Conservation (phyloP, 371 early-diverging fungal genomes). For the Zychaea mexicana region DNA sequence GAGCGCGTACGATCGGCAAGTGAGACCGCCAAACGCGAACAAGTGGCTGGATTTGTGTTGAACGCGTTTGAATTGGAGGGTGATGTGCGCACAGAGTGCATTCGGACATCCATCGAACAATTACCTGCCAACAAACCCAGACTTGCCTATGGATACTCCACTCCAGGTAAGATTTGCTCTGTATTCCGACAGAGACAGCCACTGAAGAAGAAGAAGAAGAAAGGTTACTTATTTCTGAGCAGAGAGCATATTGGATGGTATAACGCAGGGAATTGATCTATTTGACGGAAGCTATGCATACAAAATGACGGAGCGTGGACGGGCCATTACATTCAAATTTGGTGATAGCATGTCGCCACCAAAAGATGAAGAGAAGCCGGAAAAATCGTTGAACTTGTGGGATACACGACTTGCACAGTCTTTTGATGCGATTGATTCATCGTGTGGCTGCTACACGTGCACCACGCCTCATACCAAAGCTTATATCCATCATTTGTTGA, state of each 20-base stretch:
- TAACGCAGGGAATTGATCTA: conserved; percentile 70
- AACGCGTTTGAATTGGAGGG: conserved; percentile 35
- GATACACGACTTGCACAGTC: conserved; percentile 49
- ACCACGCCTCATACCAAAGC: conserved; percentile 68
- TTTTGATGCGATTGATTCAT: conserved; percentile 61
- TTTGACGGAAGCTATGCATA: conserved; percentile 67
- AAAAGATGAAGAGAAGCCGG: conserved; percentile 7
- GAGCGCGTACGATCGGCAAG: conserved; percentile 63
- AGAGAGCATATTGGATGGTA: conserved; percentile 65
- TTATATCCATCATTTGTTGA: conserved; percentile 77
- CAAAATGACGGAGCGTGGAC: conserved; percentile 45
- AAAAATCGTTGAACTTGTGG: conserved; percentile 58
- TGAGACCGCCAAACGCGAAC: conserved; percentile 56
- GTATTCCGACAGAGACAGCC: too few relatives aligned
- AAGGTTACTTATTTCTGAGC: neutral
- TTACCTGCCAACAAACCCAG: conserved; percentile 51
- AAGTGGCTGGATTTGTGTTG: conserved; percentile 43
- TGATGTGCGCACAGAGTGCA: conserved; percentile 15
- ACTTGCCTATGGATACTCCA: conserved; percentile 47
- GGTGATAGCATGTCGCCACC: conserved; percentile 17
- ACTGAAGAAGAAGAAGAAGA: neutral
- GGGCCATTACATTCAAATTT: conserved; percentile 45
- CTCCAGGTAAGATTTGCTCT: conserved; percentile 38
- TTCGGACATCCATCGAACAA: conserved; percentile 35
- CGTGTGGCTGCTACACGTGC: conserved; percentile 73